Evolutionary conservation across 306 rosid species (phyloP), one percentile per base, ranked within the genome.

Genomic region (Begonia fuchsioides): DNA sequence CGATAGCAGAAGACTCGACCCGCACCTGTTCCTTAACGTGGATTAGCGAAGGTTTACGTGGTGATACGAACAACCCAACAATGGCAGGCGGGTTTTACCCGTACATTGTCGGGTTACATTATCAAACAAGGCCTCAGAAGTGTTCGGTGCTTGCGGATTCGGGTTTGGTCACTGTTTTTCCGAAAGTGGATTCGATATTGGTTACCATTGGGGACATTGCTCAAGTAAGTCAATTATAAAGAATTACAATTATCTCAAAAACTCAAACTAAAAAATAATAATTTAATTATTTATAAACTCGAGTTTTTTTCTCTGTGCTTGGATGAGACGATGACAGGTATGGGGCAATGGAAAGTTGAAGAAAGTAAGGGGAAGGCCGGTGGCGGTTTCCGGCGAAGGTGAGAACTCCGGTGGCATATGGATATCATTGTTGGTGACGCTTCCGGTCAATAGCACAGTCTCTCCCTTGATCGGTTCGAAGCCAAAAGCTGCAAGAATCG

Each of bases 281-380:
- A n/a, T n/a, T n/a, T n/a, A n/a, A 13, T 7, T 51, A 6, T 41
- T 41, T n/a, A 1, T 41, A 41, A 32, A 41, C 17, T 9, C 32
- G 15, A 50, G 9, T 20, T 26, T 12, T 32, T 8, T 15, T 2
- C 14, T 52, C n/a, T 16, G 18, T 8, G 15, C 15, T 39, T 12
- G 13, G 39, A 2, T 1, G 10, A 26, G 13, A 3, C 11, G 17
- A 17, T n/a, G 13, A 9, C 16, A 87, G 96, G 94, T 87, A 6
- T 87, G 94, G 96, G 80, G 93, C 79, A 87, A 87, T 63, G 93
- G 88, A 1, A 78, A 63, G 57, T 52, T 87, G 39, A 83, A 76
- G 74, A 87, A 87, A 61, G 93, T 78, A 75, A 78, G 93, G 66
- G 96, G 88, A 6, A 87, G 81, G 62, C 64, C 96, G 15, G 49